Conservation (phyloP, 2,329 filamentous ascomycete species). For the Aspergillus ibericus region DNA sequence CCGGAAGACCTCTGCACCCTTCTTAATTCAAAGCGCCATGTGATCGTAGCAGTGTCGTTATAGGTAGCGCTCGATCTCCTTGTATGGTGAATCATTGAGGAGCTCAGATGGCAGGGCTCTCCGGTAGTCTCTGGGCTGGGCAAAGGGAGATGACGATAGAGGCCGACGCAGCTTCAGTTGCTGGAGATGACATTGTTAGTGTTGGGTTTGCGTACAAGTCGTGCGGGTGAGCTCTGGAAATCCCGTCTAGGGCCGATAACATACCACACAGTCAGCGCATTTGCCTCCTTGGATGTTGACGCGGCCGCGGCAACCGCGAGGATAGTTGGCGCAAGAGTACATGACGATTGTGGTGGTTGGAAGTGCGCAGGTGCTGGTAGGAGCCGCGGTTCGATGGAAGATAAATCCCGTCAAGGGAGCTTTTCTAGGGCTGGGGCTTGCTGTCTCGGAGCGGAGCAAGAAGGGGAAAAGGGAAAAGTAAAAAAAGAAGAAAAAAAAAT, state of each 20-base stretch:
- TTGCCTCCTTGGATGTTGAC: constrained; percentile 45
- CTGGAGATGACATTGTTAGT: constrained; percentile 17
- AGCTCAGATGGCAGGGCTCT: constrained; percentile 36
- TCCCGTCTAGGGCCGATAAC: constrained; percentile 21
- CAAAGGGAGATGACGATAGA: constrained; percentile 40
- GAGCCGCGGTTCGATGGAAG: constrained; percentile 8
- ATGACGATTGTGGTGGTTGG: constrained; percentile 29
- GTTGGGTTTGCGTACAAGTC: neutral
- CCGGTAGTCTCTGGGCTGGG: constrained; percentile 41
- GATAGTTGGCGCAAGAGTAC: constrained; percentile 51
- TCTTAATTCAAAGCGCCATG: neutral
- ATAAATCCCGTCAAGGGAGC: constrained; percentile 22
- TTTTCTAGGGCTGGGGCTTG: constrained; percentile 15
- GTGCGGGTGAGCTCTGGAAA: constrained; percentile 18
- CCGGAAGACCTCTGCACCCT: constrained; percentile 2
- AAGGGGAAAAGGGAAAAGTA: constrained; percentile 12
- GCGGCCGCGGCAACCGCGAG: constrained; percentile 49
- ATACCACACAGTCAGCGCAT: constrained; percentile 48
- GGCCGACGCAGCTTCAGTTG: constrained; percentile 41
- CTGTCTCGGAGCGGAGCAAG: constrained; percentile 6
- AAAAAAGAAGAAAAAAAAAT: constrained; percentile 18
- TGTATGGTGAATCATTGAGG: constrained; percentile 29
- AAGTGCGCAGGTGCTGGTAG: neutral
- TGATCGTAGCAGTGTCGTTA: constrained; percentile 9
- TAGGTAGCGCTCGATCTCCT: constrained; percentile 18